phyloP scores from a whole-genome alignment of 2,329 filamentous ascomycete species.

The Talaromyces marneffei region DNA sequence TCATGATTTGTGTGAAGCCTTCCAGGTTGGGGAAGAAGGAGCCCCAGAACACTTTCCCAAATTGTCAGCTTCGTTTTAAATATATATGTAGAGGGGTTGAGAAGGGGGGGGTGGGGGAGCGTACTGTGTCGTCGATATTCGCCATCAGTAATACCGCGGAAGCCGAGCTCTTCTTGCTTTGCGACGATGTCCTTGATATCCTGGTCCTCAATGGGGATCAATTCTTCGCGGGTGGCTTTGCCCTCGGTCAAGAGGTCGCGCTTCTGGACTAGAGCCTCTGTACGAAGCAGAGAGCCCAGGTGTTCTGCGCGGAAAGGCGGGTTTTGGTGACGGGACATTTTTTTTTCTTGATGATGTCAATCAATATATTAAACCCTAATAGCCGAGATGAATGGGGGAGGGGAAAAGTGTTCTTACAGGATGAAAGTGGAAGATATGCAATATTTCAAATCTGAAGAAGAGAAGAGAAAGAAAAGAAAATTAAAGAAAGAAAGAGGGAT shows the following conservation, averaged over 20 bases:
- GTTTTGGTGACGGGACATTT: conserved; percentile 28
- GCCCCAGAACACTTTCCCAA: conserved; percentile 51
- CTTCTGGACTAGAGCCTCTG: conserved; percentile 55
- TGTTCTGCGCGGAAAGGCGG: conserved; percentile 68
- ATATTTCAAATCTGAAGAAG: background rate
- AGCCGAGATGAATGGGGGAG: background rate
- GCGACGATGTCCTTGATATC: conserved; percentile 61
- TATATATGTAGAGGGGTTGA: background rate
- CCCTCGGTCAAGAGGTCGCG: conserved; percentile 54
- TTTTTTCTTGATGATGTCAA: background rate
- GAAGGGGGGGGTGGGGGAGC: background rate
- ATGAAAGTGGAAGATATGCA: background rate
- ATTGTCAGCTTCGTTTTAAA: background rate
- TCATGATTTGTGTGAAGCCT: conserved; percentile 50
- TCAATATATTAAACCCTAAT: background rate
- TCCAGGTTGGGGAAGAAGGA: conserved; percentile 51
- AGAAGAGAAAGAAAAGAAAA: background rate
- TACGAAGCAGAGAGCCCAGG: conserved; percentile 64
- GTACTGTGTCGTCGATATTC: conserved; percentile 54
- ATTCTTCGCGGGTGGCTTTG: conserved; percentile 49
- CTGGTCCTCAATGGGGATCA: conserved; percentile 58
- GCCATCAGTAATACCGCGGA: conserved; percentile 61
- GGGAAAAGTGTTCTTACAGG: background rate
- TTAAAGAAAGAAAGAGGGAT: background rate
- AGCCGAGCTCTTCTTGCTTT: conserved; percentile 58